A percentile compares a stretch with the other conserved stretches of the same genome.
phyloP scores from a whole-genome alignment of 2,329 filamentous ascomycete species.

The Ophiostoma tasmaniense region DNA sequence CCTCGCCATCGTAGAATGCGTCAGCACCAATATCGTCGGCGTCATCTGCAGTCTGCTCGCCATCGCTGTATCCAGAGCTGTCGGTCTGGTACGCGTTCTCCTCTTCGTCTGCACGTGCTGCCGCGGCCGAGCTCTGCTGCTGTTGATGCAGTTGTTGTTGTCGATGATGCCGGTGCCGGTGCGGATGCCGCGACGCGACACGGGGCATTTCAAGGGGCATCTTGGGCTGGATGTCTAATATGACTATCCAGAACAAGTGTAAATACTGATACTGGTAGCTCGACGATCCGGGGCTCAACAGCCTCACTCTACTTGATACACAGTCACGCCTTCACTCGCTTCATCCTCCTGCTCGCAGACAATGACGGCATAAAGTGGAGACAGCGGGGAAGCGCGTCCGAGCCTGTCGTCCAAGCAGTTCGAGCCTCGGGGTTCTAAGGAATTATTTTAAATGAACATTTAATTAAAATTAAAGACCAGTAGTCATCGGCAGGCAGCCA shows the following conservation, averaged over 20 bases:
- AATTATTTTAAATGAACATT: neutral
- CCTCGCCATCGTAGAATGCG: neutral
- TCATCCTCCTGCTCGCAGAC: neutral
- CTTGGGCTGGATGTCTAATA: neutral
- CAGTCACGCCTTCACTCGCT: conserved; percentile 13
- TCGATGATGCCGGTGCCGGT: neutral
- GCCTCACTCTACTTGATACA: no score
- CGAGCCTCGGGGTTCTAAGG: neutral
- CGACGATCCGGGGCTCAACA: no score
- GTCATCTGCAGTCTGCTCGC: neutral
- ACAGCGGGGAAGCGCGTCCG: neutral
- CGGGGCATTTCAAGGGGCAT: conserved; percentile 15
- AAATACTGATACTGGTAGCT: neutral
- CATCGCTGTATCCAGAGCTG: neutral
- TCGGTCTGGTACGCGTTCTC: neutral
- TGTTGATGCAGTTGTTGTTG: neutral
- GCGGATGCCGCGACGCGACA: conserved; percentile 9
- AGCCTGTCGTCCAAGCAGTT: neutral
- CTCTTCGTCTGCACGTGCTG: conserved; percentile 9
- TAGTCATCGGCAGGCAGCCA: neutral
- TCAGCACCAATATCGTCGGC: neutral
- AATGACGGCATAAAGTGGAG: conserved; percentile 8
- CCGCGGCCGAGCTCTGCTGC: neutral
- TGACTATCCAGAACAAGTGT: neutral
- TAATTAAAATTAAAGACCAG: neutral